phyloP scores from a whole-genome alignment of 257 asterid species.

The Solanum rostratum region DNA sequence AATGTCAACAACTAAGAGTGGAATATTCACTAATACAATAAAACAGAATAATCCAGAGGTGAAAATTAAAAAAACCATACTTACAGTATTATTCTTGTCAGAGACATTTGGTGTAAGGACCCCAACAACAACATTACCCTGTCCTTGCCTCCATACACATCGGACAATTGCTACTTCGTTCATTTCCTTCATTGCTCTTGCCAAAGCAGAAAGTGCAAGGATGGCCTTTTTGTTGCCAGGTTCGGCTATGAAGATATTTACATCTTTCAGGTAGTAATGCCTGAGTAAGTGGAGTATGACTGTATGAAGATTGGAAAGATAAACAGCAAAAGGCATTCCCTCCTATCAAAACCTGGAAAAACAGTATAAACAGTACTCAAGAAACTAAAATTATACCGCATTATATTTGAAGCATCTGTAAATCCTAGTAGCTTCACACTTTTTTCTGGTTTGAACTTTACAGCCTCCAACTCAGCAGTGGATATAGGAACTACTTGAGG shows the following conservation, averaged over 20 bases:
- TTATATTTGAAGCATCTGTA: constrained; percentile 70
- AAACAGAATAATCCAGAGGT: background rate
- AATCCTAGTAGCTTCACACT: constrained; percentile 90
- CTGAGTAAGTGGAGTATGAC: constrained; percentile 29
- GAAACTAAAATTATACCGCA: constrained; percentile 51
- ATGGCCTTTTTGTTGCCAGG: constrained; percentile 69
- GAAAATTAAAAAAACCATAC: constrained; percentile 11
- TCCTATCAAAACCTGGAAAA: background rate
- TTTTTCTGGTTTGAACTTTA: constrained; percentile 91
- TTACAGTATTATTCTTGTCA: constrained; percentile 51
- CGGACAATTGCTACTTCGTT: constrained; percentile 85
- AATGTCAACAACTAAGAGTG: background rate
- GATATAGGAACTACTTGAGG: constrained; percentile 99
- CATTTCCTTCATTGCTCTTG: constrained; percentile 88
- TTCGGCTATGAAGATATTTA: constrained; percentile 80
- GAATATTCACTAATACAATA: background rate
- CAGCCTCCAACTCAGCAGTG: constrained; percentile 86
- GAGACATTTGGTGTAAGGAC: constrained; percentile 80
- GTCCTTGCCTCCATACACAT: constrained; percentile 98
- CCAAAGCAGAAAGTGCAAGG: constrained; percentile 75
- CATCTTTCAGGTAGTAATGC: constrained; percentile 92
- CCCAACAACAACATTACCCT: constrained; percentile 77
- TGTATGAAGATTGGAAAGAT: constrained; percentile 1
- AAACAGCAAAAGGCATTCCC: background rate
- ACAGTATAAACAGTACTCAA: constrained; percentile 2